phyloP scores from a whole-genome alignment of 1,284 basidiomycete genomes.

The Tilletia setariae region DNA sequence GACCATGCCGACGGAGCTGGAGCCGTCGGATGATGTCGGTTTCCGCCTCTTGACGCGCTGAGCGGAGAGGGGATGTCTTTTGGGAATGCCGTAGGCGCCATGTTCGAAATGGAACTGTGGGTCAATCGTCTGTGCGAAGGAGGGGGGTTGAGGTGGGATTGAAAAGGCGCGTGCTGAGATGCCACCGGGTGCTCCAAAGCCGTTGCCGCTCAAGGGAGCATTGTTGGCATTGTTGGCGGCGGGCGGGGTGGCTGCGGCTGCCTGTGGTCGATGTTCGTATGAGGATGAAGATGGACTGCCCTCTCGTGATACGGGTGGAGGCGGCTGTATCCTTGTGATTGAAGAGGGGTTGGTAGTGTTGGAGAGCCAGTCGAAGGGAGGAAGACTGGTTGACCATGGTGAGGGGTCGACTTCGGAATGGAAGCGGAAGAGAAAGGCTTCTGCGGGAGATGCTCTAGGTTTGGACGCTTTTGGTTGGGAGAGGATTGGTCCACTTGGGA shows the following conservation, averaged over 20 bases:
- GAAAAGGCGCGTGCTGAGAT: constrained; percentile 1
- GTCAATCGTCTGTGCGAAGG: background rate
- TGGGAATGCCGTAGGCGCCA: constrained; percentile 58
- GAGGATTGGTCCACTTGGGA: background rate
- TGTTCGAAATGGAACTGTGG: constrained; percentile 36
- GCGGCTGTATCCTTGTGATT: background rate
- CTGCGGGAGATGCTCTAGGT: background rate
- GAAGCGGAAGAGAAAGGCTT: constrained; percentile 12
- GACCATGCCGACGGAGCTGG: constrained; percentile 27
- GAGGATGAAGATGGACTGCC: background rate
- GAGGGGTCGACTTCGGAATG: background rate
- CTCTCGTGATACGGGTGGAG: background rate
- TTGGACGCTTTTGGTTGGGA: background rate
- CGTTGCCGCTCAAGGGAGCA: background rate
- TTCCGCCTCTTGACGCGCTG: constrained; percentile 34
- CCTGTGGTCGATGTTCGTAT: background rate
- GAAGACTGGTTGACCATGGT: background rate
- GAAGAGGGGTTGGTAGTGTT: background rate
- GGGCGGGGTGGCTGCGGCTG: background rate
- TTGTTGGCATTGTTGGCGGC: background rate
- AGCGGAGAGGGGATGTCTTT: constrained; percentile 44
- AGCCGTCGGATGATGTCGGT: constrained; percentile 27
- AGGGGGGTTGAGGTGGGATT: background rate
- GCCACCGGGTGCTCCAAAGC: constrained; percentile 11
- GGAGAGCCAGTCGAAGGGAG: background rate